Evolutionary conservation across 345 rosid genomes (phyloP), one percentile per base, ranked within the genome.

Genomic region (Mallotus nudiflorus): DNA sequence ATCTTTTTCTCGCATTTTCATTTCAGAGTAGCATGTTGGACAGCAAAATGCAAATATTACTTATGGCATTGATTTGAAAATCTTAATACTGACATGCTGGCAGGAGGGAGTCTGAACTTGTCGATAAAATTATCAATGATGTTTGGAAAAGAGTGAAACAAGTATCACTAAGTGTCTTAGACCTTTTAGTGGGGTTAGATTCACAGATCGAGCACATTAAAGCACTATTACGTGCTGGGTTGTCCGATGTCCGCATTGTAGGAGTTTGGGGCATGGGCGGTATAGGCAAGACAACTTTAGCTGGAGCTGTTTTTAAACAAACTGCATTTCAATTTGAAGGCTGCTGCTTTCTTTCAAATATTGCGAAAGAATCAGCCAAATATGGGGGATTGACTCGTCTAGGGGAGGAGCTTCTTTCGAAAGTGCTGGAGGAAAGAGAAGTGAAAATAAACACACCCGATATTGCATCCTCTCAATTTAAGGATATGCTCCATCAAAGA

Each of bases 221-320:
- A 19, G 8, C 62, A 25, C 19, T 53, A 29, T 46, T 72, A 40
- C 22, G 0, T 39, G 18, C 16, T 20, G 54, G 48, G 1, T 50
- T 24, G 3, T 5, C 25, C 19, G 61, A 63, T 33, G 69, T 72
- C 45, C n/a, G 25, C 6, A 18, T 45, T 12, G 2, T 72, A 18
- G 75, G 75, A 72, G 53, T 72, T 10, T 72, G 63, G 69, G 75
- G 75, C 7, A 54, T 54, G 59, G 29, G 33, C 28, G 33, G 59
- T 27, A 22, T 54, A 22, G 59, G 59, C 4, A 6, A 72, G 55
- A 68, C 64, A 53, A 14, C 63, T 4, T 16, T 51, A 19, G 65
- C 65, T 31, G 63, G 24, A 37, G 19, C 45, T 22, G 22, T 72
- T 6, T 72, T 27, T 45, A 33, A 19, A 9, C 45, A 28, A 8